Evolutionary conservation across 805 yeast species (phyloP).

Genomic region (Nakazawaea ernobii): DNA sequence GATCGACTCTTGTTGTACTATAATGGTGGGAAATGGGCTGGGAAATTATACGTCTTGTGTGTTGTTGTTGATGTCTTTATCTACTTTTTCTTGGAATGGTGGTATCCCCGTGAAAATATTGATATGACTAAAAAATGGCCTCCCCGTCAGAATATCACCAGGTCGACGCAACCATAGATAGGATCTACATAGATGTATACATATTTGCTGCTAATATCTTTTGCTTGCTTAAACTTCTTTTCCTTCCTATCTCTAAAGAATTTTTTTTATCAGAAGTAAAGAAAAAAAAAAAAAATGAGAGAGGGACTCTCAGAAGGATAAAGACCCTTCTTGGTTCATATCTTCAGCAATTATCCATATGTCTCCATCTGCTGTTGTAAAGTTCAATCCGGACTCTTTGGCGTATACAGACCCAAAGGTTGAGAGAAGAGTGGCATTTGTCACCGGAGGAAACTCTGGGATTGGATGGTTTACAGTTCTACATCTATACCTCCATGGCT

Average conservation of each 20-base stretch:
- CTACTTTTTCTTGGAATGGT: slow-evolving; percentile 56
- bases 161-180: too few species aligned
- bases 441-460: slow-evolving; percentile 81
- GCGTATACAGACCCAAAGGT: slow-evolving; percentile 57
- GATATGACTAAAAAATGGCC: slow-evolving; percentile 85
- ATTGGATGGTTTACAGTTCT: slow-evolving; percentile 73
- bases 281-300: too few species aligned
- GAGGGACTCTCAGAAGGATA: too few species aligned
- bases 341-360: not conserved
- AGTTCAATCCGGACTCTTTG: slow-evolving; percentile 39
- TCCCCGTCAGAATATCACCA: slow-evolving; percentile 7
- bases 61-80: slow-evolving; percentile 75
- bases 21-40: slow-evolving; percentile 78
- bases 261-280: too few species aligned
- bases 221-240: too few species aligned
- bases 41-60: slow-evolving; percentile 74
- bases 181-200: too few species aligned
- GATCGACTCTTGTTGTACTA: slow-evolving; percentile 60
- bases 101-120: slow-evolving; percentile 63
- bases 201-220: too few species aligned
- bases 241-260: too few species aligned
- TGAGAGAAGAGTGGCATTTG: slow-evolving; percentile 59
- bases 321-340: too few species aligned
- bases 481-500: slow-evolving; percentile 77
- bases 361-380: slow-evolving; percentile 12